A percentile compares a stretch with the other conserved stretches of the same genome.
Conservation (phyloP, 768 basidiomycete genomes). For the Cyathus striatus region DNA sequence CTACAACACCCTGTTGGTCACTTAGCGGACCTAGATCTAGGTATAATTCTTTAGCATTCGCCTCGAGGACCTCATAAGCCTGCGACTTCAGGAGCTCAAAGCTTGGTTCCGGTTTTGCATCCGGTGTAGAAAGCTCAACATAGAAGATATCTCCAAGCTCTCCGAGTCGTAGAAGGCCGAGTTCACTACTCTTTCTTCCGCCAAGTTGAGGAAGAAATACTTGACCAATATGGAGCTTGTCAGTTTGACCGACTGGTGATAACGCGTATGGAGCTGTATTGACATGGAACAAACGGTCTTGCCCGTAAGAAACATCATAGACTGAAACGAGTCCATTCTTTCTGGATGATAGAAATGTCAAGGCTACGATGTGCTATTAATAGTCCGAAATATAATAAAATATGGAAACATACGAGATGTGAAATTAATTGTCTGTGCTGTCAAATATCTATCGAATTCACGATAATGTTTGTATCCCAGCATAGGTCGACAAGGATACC, state of each 20-base stretch:
- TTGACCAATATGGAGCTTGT: constrained; percentile 21
- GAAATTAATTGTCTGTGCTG: constrained; percentile 30
- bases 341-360: constrained; percentile 57
- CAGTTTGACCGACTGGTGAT: constrained; percentile 18
- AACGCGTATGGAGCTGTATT: constrained; percentile 40
- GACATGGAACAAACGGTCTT: constrained; percentile 37
- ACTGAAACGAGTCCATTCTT: constrained; percentile 54
- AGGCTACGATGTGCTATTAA: constrained; percentile 24
- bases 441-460: constrained; percentile 54
- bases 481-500: constrained; percentile 52
- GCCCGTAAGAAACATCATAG: constrained; percentile 52
- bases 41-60: constrained; percentile 14
- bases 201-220: constrained; percentile 27
- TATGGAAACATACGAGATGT: constrained; percentile 24
- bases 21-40: constrained; percentile 40
- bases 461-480: constrained; percentile 59
- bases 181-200: constrained; percentile 9
- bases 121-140: constrained; percentile 26
- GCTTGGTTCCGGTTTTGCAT: constrained; percentile 9
- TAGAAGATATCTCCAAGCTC: constrained; percentile 37
- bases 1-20: constrained; percentile 34
- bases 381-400: neutral
- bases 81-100: constrained; percentile 30
- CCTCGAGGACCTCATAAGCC: constrained; percentile 32
- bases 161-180: constrained; percentile 45